phyloP scores from a whole-genome alignment of 306 rosid genomes.

The Dryas alaskensis region DNA sequence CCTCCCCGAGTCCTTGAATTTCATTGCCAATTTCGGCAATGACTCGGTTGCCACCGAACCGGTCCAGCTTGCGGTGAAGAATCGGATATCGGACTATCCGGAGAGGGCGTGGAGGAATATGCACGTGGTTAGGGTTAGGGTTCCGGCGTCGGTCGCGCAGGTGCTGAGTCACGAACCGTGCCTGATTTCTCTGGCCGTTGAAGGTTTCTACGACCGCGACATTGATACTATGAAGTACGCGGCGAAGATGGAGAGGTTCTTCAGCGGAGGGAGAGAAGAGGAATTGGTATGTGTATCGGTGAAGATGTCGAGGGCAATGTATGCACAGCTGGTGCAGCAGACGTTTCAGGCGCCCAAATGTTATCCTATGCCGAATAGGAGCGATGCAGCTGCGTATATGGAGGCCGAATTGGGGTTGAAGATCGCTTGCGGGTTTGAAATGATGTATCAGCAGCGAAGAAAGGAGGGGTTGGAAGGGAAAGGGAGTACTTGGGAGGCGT shows the following conservation, averaged over 20 bases:
- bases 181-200: slow-evolving; percentile 71
- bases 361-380: slow-evolving; percentile 63
- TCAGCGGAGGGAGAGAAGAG: slow-evolving; percentile 53
- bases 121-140: slow-evolving; percentile 69
- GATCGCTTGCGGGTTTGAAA: slow-evolving; percentile 88
- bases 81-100: slow-evolving; percentile 63
- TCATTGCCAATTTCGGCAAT: slow-evolving; percentile 30
- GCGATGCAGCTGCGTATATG: slow-evolving; percentile 24
- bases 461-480: slow-evolving; percentile 71
- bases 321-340: slow-evolving; percentile 82
- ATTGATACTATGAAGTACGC: slow-evolving; percentile 80
- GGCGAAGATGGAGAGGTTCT: slow-evolving; percentile 69
- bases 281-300: slow-evolving; percentile 57
- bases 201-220: slow-evolving; percentile 87
- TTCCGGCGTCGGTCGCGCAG: slow-evolving; percentile 66
- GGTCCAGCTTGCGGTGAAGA: slow-evolving; percentile 53
- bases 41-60: slow-evolving; percentile 57
- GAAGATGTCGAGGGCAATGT: slow-evolving; percentile 95
- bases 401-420: slow-evolving; percentile 94
- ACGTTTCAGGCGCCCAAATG: slow-evolving; percentile 76
- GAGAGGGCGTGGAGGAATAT: slow-evolving; percentile 51
- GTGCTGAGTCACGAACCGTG: slow-evolving; percentile 72
- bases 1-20: slow-evolving; percentile 54
- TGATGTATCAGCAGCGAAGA: slow-evolving; percentile 81
- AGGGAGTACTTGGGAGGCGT: slow-evolving; percentile 72